Evolutionary conservation across 2,329 filamentous ascomycete genomes (phyloP).

Genomic region (Emmonsiellopsis sp.): DNA sequence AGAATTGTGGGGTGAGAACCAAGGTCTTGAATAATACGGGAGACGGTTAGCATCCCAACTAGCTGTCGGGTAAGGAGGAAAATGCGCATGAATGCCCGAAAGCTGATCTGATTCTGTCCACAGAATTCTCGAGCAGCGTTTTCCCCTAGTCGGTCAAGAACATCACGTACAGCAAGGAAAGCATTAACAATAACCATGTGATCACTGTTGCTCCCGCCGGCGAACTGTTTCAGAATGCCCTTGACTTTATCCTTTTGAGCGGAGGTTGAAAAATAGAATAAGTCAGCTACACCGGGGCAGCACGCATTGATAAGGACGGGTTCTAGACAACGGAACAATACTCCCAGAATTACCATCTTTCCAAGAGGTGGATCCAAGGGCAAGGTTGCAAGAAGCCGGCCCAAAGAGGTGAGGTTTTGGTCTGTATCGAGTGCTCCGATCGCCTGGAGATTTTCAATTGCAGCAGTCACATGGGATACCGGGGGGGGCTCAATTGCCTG

Average conservation of each 20-base stretch:
- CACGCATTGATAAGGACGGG: conserved; percentile 38
- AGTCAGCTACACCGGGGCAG: conserved; percentile 7
- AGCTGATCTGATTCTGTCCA: conserved; percentile 24
- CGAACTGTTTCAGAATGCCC: conserved; percentile 21
- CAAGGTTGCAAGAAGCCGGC: conserved; percentile 32
- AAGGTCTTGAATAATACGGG: conserved; percentile 23
- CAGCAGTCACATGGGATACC: conserved; percentile 24
- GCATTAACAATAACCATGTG: conserved; percentile 38
- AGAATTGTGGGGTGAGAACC: conserved; percentile 10
- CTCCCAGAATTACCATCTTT: conserved; percentile 42
- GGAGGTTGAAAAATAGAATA: no score
- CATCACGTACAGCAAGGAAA: conserved; percentile 29
- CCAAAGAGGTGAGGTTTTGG: conserved; percentile 37
- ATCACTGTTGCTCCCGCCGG: conserved; percentile 32
- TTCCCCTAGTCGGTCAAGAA: conserved; percentile 21
- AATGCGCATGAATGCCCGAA: conserved; percentile 26
- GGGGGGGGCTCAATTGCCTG: conserved; percentile 38
- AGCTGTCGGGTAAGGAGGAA: conserved; percentile 28
- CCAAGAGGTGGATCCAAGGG: conserved; percentile 37
- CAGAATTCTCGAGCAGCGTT: conserved; percentile 21
- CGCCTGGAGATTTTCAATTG: conserved; percentile 29
- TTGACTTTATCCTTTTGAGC: no score
- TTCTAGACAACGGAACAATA: conserved; percentile 44
- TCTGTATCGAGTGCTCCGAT: conserved; percentile 35
- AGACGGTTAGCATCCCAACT: conserved; percentile 25